Evolutionary conservation across 768 basidiomycete species (phyloP), one percentile per base, ranked within the genome.

Genomic region (Naganishia vaughanmartiniae): DNA sequence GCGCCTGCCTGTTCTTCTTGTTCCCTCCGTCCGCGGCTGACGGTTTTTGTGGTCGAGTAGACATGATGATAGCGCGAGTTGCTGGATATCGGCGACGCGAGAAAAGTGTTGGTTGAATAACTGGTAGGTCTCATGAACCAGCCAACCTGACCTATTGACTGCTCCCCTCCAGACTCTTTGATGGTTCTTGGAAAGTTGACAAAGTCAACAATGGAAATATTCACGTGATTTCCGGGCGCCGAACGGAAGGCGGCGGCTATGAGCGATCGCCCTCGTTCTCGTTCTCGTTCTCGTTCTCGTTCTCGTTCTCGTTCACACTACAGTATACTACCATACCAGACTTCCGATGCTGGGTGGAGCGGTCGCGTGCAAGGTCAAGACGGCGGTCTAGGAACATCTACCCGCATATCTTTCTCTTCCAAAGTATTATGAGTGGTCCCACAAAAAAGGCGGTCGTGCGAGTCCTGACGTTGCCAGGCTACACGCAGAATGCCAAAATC

Each of bases 401-500:
- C 14, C 4, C 48, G n/a, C n/a, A n/a, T n/a, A 14, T 21, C 21
- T 51, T n/a, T n/a, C 48, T n/a, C 26, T 19, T n/a, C 9, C 21
- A 24, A 30, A 26, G 2, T 30, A 54, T 0, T 15, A 66, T 66
- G 65, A 33, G 26, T 66, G 28, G 46, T 33, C 65, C 65, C 54
- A n/a, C 46, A 24, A 66, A 66, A 28, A 63, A 63, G 26, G 60
- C 60, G 15, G 31, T 60, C 56, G 46, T 69, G 14, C 55, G 68
- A n/a, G 78, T 80, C 30, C 60, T 80, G 15, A 76, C 77, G 26
- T 73, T 80, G 30, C 78, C 78, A 31, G 79, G 79, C 12, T 80
- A 78, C 74, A 79, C 79, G 6, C 79, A 80, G 60, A 80, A 80
- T 66, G 75, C 78, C 21, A 65, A 72, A 53, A 80, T 80, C 69